Percentiles rank a stretch among this genome's conserved stretches.
Conservation (phyloP, 148 eudicot genomes). For the Persicaria tinctoria region DNA sequence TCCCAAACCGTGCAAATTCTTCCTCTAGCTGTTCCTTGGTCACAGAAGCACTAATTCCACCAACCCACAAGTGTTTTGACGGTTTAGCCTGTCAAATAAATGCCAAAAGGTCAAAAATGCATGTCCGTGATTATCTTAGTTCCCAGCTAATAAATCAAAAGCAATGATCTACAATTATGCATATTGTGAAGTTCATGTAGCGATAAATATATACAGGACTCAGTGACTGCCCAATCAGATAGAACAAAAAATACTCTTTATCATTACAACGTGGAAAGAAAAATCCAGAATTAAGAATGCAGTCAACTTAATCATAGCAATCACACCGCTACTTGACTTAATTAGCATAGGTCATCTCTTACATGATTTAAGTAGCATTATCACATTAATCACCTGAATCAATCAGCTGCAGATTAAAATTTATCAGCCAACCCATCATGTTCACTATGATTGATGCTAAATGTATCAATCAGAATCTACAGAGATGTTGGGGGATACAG, state of each 20-base stretch:
- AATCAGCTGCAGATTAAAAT: not conserved
- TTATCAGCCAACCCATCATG: not conserved
- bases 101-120: not conserved
- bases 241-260: not conserved
- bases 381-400: not conserved
- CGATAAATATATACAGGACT: not conserved
- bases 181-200: not conserved
- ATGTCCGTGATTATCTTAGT: not conserved
- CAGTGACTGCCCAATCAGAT: not conserved
- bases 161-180: not conserved
- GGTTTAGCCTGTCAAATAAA: constrained; percentile 63
- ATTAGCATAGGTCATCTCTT: not conserved
- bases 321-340: not conserved
- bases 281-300: not conserved
- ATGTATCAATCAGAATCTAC: not conserved
- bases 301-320: not conserved
- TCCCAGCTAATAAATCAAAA: not conserved
- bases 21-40: constrained; percentile 70
- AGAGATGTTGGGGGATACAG: too few relatives aligned
- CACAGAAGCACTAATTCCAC: constrained; percentile 63
- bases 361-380: not conserved
- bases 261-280: not conserved
- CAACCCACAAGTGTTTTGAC: constrained; percentile 87
- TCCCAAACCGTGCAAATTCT: constrained; percentile 65
- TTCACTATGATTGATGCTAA: not conserved